Evolutionary conservation across 2,329 filamentous ascomycete genomes (phyloP), one percentile per base, ranked within the genome.

Genomic region (Phaeosphaeriaceae sp.): DNA sequence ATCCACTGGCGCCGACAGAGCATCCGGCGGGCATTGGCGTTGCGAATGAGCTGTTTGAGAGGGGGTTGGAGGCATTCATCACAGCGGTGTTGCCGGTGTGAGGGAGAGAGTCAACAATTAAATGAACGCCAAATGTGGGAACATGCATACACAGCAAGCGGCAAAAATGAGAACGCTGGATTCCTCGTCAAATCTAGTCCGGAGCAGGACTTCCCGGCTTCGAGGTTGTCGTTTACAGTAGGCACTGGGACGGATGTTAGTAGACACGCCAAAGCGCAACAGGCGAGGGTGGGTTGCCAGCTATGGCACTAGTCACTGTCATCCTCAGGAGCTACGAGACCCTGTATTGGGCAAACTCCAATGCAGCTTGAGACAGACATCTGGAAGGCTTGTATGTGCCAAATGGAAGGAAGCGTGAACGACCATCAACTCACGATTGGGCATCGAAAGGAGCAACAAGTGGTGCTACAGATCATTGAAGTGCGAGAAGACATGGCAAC

Each of bases 11-110:
- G 36, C 87, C 87, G 0, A 78, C 82, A 1, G 87, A 89, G 68
- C 86, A 89, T 72, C 83, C 85, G 0, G 83, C 84, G 10, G 87
- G 87, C 13, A 76, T 87, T 31, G 87, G 87, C 2, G 86, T 89
- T 40, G 84, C 86, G 57, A 89, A 89, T 66, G 86, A 89, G 74
- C 76, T 89, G 54, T 89, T 89, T 66, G 87, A 89, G 70, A 79
- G 84, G 54, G 87, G 85, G 7, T 76, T 96, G 56, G 91, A 95
- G 67, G 88, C 91, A 63, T 95, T 95, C 70, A 86, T 95, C 51
- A 85, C 89, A 31, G 70, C 71, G 1, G 72, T 76, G 0, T 33
- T 76, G 51, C 74, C 74, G 1, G 71, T 68, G 24, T 76, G 71
- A 75, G n/a, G n/a, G 22, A 11, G 5, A 4, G n/a, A n/a, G n/a